Evolutionary conservation across 371 early-diverging fungal genomes (phyloP), one percentile per base, ranked within the genome.

Genomic region (Mucor plumbeus): DNA sequence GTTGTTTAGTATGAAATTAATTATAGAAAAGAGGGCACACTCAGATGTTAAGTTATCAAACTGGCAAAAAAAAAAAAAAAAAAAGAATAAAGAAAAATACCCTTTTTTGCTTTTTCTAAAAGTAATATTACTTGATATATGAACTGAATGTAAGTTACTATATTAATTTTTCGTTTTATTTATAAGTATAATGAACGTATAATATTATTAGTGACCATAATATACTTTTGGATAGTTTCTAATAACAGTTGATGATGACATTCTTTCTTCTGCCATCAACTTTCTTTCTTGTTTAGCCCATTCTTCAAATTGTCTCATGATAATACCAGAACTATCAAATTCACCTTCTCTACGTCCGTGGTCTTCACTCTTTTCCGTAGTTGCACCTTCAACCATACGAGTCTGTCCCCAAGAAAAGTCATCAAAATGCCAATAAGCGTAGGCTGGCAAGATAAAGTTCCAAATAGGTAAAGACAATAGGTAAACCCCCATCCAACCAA

Each of bases 321-420:
- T 67, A 58, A 84, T 84, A 33, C 80, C 78, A 21, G 74, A 74
- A 44, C 82, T 78, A 63, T 84, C 84, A 43, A 84, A 84, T 47
- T 82, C 76, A n/a, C 84, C 86, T 56, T 85, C 74, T 3, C 77
- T 70, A n/a, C 75, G 61, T 19, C 79, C 71, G 50, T 82, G 80
- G 59, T 90, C 91, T 56, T 91, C 93, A 21, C 85, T 90, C 67
- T 90, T 90, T 17, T 69, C 75, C 33, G 94, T 90, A 19, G 39
- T 19, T 3, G 73, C 90, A 31, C 92, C 92, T 43, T 88, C 85
- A 0, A 93, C 87, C 40, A 87, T 84, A 40, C 98, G 79, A 4
- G 99, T 99, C 68, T 96, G 90, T 6, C 99, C 99, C 98, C 97
- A 98, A 0, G 92, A 91, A 70, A 98, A 97, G 69, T 98, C 96